Percentiles rank a stretch among this genome's conserved stretches.
Conservation (phyloP, 2,329 filamentous ascomycete genomes). For the Bipolaris gigantea region DNA sequence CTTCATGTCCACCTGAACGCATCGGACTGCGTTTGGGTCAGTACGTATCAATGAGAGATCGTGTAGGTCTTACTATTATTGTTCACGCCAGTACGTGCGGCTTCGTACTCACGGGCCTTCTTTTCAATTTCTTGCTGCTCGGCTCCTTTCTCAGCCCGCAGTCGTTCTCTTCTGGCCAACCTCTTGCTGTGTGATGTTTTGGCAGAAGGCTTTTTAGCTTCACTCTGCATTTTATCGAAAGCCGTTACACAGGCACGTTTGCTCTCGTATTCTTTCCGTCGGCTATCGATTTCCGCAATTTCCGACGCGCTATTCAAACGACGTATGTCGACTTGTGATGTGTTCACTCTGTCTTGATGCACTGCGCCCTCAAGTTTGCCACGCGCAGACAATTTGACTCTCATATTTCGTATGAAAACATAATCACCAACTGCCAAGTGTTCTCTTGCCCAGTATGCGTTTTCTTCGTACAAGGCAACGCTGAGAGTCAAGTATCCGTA, state of each 20-base stretch:
- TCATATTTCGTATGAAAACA: slow-evolving; percentile 71
- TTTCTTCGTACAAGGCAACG: slow-evolving; percentile 70
- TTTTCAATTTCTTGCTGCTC: slow-evolving; percentile 29
- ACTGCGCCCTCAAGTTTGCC: slow-evolving; percentile 71
- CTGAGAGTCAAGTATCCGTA: slow-evolving; percentile 72
- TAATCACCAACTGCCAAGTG: slow-evolving; percentile 63
- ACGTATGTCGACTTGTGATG: slow-evolving; percentile 61
- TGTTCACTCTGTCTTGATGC: slow-evolving; percentile 60
- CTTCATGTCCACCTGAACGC: slow-evolving; percentile 46
- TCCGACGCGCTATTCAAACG: slow-evolving; percentile 14
- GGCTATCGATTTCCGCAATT: slow-evolving; percentile 48
- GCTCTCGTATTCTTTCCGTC: slow-evolving; percentile 66
- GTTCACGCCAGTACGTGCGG: slow-evolving; percentile 38
- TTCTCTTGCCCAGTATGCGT: slow-evolving; percentile 61
- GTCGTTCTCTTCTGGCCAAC: slow-evolving; percentile 43
- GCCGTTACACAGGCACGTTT: slow-evolving; percentile 16
- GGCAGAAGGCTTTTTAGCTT: slow-evolving; percentile 23
- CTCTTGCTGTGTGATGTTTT: slow-evolving; percentile 37
- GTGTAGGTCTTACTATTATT: slow-evolving; percentile 43
- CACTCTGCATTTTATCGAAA: slow-evolving; percentile 17
- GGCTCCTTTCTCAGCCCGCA: slow-evolving; percentile 40
- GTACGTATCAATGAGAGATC: background rate
- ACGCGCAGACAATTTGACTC: slow-evolving; percentile 59
- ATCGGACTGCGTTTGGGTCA: slow-evolving; percentile 49
- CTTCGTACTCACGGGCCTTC: slow-evolving; percentile 18